Evolutionary conservation across 495 filamentous ascomycete genomes (phyloP).

Genomic region (Alectoria sarmentosa): DNA sequence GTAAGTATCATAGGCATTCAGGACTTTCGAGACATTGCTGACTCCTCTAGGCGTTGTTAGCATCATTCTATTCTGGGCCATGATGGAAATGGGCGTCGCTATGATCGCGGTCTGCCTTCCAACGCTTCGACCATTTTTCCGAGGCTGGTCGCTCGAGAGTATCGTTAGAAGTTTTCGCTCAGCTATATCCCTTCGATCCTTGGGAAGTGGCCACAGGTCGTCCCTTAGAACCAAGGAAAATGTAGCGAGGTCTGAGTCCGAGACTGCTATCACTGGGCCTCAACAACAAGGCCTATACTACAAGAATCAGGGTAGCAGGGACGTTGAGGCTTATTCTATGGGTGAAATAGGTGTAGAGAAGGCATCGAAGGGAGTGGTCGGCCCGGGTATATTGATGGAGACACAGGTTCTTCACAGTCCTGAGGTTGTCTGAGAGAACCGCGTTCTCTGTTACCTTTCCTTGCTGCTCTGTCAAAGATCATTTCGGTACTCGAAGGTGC

Average conservation of each 20-base stretch:
- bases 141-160: background rate
- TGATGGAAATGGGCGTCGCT: conserved; percentile 37
- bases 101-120: conserved; percentile 43
- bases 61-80: conserved; percentile 1
- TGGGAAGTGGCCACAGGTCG: background rate
- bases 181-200: background rate
- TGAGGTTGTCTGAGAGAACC: too few relatives aligned
- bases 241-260: background rate
- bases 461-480: too few relatives aligned
- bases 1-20: background rate
- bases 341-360: background rate
- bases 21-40: too few relatives aligned
- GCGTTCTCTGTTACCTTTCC: too few relatives aligned
- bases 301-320: background rate
- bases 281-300: background rate
- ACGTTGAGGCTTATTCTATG: background rate
- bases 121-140: conserved; percentile 41
- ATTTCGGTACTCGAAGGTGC: too few relatives aligned
- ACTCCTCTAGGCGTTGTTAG: background rate
- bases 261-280: background rate
- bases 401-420: too few relatives aligned
- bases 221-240: background rate
- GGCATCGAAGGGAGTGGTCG: too few relatives aligned
- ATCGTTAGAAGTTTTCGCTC: conserved; percentile 3
- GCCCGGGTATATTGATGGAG: too few relatives aligned